These are phyloP conservation scores for Yarrowia sp. DNA, from an alignment of 805 yeast species.

Conservation along the genomic window DNA sequence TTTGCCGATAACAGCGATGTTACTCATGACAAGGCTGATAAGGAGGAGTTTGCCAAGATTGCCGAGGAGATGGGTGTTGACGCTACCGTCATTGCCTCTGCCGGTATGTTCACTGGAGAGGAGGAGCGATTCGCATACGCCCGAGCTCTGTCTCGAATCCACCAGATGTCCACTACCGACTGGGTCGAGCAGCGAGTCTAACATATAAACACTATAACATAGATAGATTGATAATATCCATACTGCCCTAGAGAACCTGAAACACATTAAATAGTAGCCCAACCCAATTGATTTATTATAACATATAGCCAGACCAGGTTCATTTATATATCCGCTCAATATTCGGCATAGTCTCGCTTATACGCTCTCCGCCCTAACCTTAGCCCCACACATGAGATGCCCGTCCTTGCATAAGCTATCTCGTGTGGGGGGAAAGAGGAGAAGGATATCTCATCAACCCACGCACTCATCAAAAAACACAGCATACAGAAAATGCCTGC, in stretches of 20 bases:
- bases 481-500: neutral
- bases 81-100: constrained; percentile 46
- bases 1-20: constrained; percentile 63
- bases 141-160: constrained; percentile 82
- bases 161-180: constrained; percentile 90
- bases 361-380: neutral
- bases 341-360: too few species aligned
- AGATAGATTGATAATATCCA: too few species aligned
- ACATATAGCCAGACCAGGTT: too few species aligned
- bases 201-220: neutral
- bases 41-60: constrained; percentile 44
- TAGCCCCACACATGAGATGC: neutral
- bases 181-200: constrained; percentile 50
- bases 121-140: constrained; percentile 97
- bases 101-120: constrained; percentile 66
- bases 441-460: too few species aligned
- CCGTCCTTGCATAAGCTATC: constrained; percentile 12
- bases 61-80: constrained; percentile 77
- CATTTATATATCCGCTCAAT: too few species aligned
- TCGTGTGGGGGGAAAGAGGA: neutral
- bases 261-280: neutral
- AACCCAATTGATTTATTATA: too few species aligned
- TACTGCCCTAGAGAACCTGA: too few species aligned
- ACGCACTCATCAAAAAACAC: too few species aligned
- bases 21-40: constrained; percentile 29